Conservation (phyloP, 208 protist species). For the Leishmania braziliensis region DNA sequence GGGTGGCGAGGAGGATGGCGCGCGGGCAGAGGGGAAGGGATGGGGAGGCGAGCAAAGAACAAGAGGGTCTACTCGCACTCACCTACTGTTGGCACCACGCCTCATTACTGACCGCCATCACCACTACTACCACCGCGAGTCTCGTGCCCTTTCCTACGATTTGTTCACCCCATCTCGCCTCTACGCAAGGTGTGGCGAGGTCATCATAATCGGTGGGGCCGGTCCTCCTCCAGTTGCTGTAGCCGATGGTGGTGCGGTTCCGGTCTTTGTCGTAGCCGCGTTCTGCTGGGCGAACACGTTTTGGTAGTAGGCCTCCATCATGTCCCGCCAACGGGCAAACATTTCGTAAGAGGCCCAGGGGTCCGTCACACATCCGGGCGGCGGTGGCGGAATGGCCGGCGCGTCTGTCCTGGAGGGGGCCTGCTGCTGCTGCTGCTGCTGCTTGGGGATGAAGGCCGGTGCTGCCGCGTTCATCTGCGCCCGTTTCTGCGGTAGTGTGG, state of each 20-base stretch:
- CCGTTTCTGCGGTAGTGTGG: neutral
- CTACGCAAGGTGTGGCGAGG: neutral
- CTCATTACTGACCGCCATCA: neutral
- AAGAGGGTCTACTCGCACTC: neutral
- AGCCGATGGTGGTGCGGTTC: neutral
- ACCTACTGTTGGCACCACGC: neutral
- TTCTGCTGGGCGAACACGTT: conserved; percentile 20
- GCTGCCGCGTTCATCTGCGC: conserved; percentile 19
- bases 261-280: neutral
- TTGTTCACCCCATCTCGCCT: neutral
- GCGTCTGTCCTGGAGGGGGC: neutral
- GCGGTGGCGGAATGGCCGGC: neutral
- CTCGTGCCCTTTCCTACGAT: neutral
- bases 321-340: conserved; percentile 42
- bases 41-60: neutral
- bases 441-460: conserved; percentile 19
- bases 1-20: conserved; percentile 9
- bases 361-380: neutral
- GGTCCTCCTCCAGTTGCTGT: neutral
- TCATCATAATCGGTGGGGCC: neutral
- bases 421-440: neutral
- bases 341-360: conserved; percentile 45
- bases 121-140: neutral
- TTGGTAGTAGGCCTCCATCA: conserved; percentile 42
- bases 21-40: conserved; percentile 21